These are phyloP conservation scores for Hericium rajendrae DNA, from an alignment of 768 basidiomycete genomes.

Conservation along the genomic window DNA sequence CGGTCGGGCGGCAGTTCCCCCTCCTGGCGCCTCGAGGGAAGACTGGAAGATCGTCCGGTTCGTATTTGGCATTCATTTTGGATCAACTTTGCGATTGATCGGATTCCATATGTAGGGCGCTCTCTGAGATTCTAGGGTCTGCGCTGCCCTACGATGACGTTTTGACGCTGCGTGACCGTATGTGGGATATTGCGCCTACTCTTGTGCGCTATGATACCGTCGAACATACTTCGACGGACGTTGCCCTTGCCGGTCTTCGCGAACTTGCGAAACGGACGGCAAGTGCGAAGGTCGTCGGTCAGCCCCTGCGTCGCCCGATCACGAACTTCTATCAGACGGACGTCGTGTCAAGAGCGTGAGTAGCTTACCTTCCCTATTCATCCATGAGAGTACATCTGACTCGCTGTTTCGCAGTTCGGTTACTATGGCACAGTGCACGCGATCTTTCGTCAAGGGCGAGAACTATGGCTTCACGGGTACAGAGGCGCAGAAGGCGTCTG, in stretches of 20 bases:
- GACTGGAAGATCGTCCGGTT: slow-evolving; percentile 97
- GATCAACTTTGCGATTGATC: no score
- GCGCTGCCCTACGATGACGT: slow-evolving; percentile 88
- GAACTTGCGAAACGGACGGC: slow-evolving; percentile 41
- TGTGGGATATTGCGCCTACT: slow-evolving; percentile 95
- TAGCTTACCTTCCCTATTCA: slow-evolving; percentile 16
- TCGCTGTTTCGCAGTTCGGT: slow-evolving; percentile 48
- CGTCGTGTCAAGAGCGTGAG: slow-evolving; percentile 86
- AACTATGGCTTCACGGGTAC: slow-evolving; percentile 42
- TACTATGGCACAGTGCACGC: slow-evolving; percentile 92
- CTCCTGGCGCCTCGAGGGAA: slow-evolving; percentile 91
- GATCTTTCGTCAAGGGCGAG: slow-evolving; percentile 75
- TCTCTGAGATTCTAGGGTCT: slow-evolving; percentile 76
- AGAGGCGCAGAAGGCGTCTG: slow-evolving; percentile 29
- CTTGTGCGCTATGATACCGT: slow-evolving; percentile 76
- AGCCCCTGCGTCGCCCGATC: slow-evolving; percentile 70
- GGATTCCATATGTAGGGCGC: slow-evolving; percentile 41
- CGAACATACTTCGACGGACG: slow-evolving; percentile 66
- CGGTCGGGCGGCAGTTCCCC: slow-evolving; percentile 82
- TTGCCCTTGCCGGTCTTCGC: slow-evolving; percentile 63
- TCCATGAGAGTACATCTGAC: slow-evolving; percentile 2
- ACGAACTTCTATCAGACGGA: slow-evolving; percentile 95
- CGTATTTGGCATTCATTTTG: slow-evolving; percentile 12
- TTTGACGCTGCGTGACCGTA: slow-evolving; percentile 72
- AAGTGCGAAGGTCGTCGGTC: slow-evolving; percentile 45